Base-by-base conservation (phyloP, 768 basidiomycete genomes). In the Mycena kentingensis region DNA sequence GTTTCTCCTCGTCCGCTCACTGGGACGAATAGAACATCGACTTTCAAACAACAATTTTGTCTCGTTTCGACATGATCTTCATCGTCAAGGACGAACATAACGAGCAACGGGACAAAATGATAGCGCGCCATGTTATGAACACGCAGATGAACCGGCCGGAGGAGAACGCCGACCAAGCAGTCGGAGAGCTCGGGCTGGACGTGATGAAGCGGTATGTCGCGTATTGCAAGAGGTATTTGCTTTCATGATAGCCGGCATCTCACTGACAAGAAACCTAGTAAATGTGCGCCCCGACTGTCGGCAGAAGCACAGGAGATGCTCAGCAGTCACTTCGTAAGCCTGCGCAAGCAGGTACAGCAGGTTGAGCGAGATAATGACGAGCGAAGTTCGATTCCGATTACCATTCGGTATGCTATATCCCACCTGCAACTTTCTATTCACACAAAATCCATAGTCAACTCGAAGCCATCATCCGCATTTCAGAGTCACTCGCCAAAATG, bases 1-100 rank as follows among this genome's bases (percentile, higher is more conserved):
- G 28, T 28, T 51, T 16, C 27, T 34, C 10, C 24, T 36, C 29
- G 7, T 31, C 42, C 31, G n/a, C 19, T 51, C 15, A 43, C 42
- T 27, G 29, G 21, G 46, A 21, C 4, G 15, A 24, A 26, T 38
- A 81, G 92, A 97, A 97, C 66, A 97, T 97, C 59, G 95, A 97
- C 67, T 95, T 97, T 69, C 94, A 97, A 73, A 97, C 95, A 5
- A 98, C 97, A 2, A 98, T 99, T 60, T 71, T 99, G 66, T 98
- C 95, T 42, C 89, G 97, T 51, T 99, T 99, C 70, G 97, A 99
- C 67, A 96, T 99, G 95, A 98, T 99, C 62, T 99, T 98, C 76
- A 96, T 99, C 59, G 89, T 99, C 54, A 93, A 90, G 67, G 97
- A 99, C 63, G 94, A 98, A 64, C 97, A 99, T 67, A 93, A 98